These are phyloP conservation scores for Anethum foeniculum DNA, from an alignment of 140 eudicot species.

Conservation along the genomic window DNA sequence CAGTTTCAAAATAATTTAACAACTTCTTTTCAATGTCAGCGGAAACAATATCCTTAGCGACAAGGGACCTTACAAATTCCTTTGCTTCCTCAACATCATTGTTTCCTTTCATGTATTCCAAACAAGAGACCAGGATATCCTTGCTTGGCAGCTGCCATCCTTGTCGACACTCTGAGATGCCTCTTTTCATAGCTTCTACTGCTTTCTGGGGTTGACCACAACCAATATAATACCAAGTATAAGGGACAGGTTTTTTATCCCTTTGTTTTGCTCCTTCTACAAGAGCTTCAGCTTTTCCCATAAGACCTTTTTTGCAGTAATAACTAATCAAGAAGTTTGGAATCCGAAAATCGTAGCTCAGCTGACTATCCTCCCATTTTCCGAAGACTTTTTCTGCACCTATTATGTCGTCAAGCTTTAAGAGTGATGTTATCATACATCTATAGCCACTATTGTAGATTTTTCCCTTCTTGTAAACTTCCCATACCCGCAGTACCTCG, in stretches of 20 bases:
- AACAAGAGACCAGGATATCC: conserved; percentile 26
- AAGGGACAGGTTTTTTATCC: conserved; percentile 31
- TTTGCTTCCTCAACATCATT: conserved; percentile 28
- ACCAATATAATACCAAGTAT: conserved; percentile 34
- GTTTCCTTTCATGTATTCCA: conserved; percentile 34
- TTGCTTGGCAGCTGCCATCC: conserved; percentile 23
- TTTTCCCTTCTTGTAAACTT: conserved; percentile 26
- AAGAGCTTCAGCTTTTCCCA: conserved; percentile 54
- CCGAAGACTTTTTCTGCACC: conserved; percentile 44
- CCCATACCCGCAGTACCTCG: conserved; percentile 52
- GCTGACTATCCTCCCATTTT: conserved; percentile 48
- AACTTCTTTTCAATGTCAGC: background rate
- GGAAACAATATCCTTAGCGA: conserved; percentile 9
- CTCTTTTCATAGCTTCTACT: conserved; percentile 40
- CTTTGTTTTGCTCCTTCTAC: conserved; percentile 22
- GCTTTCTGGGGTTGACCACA: conserved; percentile 38
- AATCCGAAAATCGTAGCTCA: conserved; percentile 41
- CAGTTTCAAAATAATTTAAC: background rate
- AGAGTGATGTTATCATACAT: conserved; percentile 23
- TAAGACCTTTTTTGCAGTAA: conserved; percentile 31
- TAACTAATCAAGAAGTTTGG: conserved; percentile 39
- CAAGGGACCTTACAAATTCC: conserved; percentile 25
- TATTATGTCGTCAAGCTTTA: conserved; percentile 38
- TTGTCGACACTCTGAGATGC: conserved; percentile 24
- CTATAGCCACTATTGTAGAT: conserved; percentile 42